Evolutionary conservation across 2,329 filamentous ascomycete species (phyloP).

Genomic region (Penicillium sp.): DNA sequence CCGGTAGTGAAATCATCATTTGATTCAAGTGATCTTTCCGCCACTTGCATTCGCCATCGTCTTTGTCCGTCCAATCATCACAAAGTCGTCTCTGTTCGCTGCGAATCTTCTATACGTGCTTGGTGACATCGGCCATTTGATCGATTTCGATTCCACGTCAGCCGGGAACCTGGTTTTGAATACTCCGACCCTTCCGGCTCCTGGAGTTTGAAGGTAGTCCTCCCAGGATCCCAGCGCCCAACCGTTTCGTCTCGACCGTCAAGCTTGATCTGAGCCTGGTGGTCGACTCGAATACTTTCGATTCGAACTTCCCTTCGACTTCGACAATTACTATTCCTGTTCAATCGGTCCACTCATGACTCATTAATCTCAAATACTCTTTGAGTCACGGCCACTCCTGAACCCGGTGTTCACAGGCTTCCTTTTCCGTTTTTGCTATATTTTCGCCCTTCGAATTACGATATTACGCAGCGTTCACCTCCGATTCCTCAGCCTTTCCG

Average conservation of each 20-base stretch:
- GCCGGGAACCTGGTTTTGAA: constrained; percentile 25
- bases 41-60: constrained; percentile 1
- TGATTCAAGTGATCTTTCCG: constrained; percentile 1
- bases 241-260: constrained; percentile 2
- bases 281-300: constrained; percentile 1
- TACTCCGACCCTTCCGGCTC: constrained; percentile 19
- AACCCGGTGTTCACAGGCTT: constrained; percentile 39
- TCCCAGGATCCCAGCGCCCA: constrained; percentile 21
- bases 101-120: constrained; percentile 5
- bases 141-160: not conserved
- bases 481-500: constrained; percentile 1
- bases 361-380: constrained; percentile 23
- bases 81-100: not conserved
- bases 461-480: constrained; percentile 40
- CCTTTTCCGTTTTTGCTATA: constrained; percentile 23
- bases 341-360: constrained; percentile 26
- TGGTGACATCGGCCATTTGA: not conserved
- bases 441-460: constrained; percentile 31
- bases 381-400: constrained; percentile 35
- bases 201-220: constrained; percentile 23
- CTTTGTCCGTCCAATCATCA: constrained; percentile 5
- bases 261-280: constrained; percentile 5
- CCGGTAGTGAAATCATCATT: not conserved
- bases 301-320: constrained; percentile 4
- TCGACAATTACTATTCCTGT: constrained; percentile 2